Conservation (phyloP, 305 asterid genomes). For the Solanum hybrid region DNA sequence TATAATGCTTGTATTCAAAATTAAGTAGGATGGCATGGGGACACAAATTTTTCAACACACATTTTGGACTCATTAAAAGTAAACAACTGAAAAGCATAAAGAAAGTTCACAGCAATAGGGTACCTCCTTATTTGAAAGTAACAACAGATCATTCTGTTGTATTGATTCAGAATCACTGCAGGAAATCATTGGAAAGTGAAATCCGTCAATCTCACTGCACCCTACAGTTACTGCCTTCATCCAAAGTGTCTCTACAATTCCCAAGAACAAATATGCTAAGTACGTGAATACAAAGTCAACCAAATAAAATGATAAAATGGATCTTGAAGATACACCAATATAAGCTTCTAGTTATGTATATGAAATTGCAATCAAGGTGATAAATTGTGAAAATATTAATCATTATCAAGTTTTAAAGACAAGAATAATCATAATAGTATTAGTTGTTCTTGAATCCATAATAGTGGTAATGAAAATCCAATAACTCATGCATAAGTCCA, state of each 20-base stretch:
- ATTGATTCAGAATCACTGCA: conserved; percentile 33
- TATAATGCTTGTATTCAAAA: not conserved
- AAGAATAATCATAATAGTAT: not conserved
- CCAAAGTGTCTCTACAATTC: conserved; percentile 44
- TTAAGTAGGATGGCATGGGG: not conserved
- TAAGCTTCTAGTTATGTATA: not conserved
- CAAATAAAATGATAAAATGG: not conserved
- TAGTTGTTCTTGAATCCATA: not conserved
- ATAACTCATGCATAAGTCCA: not conserved
- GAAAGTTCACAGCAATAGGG: not conserved
- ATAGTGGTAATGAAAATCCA: not conserved
- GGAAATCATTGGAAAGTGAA: conserved; percentile 52
- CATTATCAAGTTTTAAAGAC: not conserved
- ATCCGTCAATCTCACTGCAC: conserved; percentile 64
- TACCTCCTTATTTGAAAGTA: conserved; percentile 68
- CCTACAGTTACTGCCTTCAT: conserved; percentile 38
- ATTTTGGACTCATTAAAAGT: not conserved
- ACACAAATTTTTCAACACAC: not conserved
- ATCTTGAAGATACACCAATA: not conserved
- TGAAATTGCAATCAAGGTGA: not conserved
- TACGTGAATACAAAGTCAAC: not conserved
- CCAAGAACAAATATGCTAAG: conserved; percentile 13
- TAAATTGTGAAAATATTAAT: not conserved
- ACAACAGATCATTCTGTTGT: conserved; percentile 65
- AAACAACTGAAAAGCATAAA: not conserved